Percentiles rank a stretch among this genome's conserved stretches.
These are phyloP conservation scores for Flueggea neowawraea DNA, from an alignment of 441 rosid species.

Conservation along the genomic window DNA sequence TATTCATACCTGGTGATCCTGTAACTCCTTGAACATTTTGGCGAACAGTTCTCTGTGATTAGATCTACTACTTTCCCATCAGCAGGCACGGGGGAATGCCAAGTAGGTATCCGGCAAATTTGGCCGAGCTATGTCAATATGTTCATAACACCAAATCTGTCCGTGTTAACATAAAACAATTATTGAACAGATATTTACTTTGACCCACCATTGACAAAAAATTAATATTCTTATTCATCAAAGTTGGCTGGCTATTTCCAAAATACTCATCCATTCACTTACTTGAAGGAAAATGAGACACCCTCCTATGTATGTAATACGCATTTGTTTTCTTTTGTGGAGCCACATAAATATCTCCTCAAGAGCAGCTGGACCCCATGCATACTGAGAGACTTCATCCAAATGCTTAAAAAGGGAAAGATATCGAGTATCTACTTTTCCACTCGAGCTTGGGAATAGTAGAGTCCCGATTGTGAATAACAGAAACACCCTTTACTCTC, in stretches of 20 bases:
- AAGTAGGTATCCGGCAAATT: constrained; percentile 16
- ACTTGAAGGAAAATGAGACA: constrained; percentile 49
- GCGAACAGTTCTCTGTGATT: constrained; percentile 26
- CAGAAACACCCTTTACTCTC: constrained; percentile 35
- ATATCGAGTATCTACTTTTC: constrained; percentile 37
- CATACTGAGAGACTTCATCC: constrained; percentile 27
- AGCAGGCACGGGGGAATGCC: constrained; percentile 39
- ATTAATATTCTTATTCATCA: no score
- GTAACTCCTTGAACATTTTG: constrained; percentile 29
- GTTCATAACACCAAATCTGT: constrained; percentile 45
- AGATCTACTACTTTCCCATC: constrained; percentile 35
- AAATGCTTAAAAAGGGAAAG: constrained; percentile 23
- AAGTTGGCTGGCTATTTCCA: no score
- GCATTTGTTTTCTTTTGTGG: constrained; percentile 32
- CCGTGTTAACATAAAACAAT: background rate
- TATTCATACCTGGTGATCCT: constrained; percentile 30
- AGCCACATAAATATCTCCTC: constrained; percentile 35
- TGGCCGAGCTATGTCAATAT: constrained; percentile 41
- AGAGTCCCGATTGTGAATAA: constrained; percentile 31
- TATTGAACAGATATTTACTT: no score
- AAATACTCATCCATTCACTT: background rate
- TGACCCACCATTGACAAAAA: no score
- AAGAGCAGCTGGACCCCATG: constrained; percentile 44
- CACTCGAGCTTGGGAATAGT: constrained; percentile 32
- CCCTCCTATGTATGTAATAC: constrained; percentile 34